phyloP scores from a whole-genome alignment of 2,329 filamentous ascomycete species.

The Penicillium capsulatum region DNA sequence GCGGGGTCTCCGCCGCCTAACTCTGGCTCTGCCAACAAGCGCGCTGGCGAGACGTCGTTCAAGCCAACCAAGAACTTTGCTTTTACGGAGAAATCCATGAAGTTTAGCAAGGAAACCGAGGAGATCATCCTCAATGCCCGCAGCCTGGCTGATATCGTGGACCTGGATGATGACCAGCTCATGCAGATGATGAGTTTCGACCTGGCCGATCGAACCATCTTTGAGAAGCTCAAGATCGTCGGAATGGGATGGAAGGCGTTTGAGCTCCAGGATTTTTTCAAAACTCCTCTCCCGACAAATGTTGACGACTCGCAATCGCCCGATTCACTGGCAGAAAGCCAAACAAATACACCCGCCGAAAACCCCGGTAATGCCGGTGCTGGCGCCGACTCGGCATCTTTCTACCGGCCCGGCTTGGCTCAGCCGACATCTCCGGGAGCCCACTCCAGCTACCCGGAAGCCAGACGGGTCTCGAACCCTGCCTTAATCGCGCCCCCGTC shows the following conservation, averaged over 20 bases:
- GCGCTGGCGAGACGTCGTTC: neutral
- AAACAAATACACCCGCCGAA: constrained; percentile 4
- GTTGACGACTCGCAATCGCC: constrained; percentile 16
- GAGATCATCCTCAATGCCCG: constrained; percentile 15
- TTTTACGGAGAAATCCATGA: neutral
- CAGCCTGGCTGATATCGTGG: constrained; percentile 34
- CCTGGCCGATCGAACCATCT: constrained; percentile 33
- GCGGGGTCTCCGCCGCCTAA: constrained; percentile 17
- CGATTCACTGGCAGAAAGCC: constrained; percentile 7
- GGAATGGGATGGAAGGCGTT: constrained; percentile 41
- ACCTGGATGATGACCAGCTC: constrained; percentile 35
- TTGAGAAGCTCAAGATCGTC: constrained; percentile 32
- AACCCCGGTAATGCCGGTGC: neutral
- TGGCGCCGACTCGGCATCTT: too few species aligned
- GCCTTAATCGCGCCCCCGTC: constrained; percentile 13
- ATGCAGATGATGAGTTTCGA: constrained; percentile 28
- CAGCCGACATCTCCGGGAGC: too few species aligned
- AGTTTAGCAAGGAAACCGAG: constrained; percentile 7
- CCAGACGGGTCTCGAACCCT: too few species aligned
- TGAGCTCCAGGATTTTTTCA: constrained; percentile 37
- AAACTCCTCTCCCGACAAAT: constrained; percentile 19
- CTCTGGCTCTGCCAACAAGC: constrained; percentile 2
- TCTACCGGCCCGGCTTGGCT: too few species aligned
- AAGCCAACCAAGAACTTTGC: constrained; percentile 1
- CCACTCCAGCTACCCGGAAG: too few species aligned